Conservation (phyloP, 768 basidiomycete genomes). For the Serendipita sp. region DNA sequence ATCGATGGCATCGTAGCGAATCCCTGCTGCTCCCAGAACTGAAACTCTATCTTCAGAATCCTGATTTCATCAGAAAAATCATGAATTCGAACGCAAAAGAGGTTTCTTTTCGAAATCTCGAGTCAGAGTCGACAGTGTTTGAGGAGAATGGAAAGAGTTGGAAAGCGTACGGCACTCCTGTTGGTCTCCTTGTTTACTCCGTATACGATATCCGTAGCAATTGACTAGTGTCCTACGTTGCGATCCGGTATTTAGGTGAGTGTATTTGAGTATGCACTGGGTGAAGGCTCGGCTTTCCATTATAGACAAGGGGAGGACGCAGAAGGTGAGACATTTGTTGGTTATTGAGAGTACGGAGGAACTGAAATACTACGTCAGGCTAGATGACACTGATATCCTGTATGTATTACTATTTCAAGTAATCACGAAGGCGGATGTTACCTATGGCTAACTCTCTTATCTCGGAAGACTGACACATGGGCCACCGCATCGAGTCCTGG, state of each 20-base stretch:
- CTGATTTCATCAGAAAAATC: slow-evolving; percentile 2
- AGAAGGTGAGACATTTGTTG: not conserved
- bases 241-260: too few species aligned
- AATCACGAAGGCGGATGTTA: not conserved
- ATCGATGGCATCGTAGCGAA: not conserved
- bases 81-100: not conserved
- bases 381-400: not conserved
- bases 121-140: slow-evolving; percentile 7
- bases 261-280: too few species aligned
- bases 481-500: not conserved
- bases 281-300: not conserved
- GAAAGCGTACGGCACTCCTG: slow-evolving; percentile 10
- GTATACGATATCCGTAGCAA: too few species aligned
- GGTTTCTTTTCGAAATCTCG: slow-evolving; percentile 6
- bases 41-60: not conserved
- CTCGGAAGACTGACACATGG: not conserved
- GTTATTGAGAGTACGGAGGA: too few species aligned
- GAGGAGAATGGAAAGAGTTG: slow-evolving; percentile 5
- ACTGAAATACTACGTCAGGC: not conserved
- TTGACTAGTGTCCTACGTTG: too few species aligned
- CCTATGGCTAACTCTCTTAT: not conserved
- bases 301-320: not conserved
- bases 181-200: not conserved
- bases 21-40: not conserved
- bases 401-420: not conserved